Evolutionary conservation across 192 early-diverging fungal species (phyloP).

Genomic region (Backusella morwellensis): DNA sequence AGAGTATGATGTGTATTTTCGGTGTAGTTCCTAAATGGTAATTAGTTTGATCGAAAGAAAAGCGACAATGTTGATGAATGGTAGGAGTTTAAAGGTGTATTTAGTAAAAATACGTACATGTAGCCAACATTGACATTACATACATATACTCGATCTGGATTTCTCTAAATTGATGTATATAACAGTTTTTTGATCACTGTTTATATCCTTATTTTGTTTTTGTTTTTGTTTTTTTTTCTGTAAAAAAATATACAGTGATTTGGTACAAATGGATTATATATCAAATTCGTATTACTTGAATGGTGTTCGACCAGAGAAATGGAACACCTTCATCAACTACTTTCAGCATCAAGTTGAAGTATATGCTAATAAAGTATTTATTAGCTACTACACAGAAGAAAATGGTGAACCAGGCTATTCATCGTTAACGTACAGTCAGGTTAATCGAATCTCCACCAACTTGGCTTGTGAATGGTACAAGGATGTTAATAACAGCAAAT

Average conservation of each 20-base stretch:
- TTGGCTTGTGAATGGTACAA: slow-evolving; percentile 8
- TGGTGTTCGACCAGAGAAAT: neutral
- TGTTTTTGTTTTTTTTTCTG: neutral
- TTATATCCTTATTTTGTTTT: neutral
- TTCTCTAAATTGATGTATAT: too few species aligned
- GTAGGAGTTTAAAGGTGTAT: too few species aligned
- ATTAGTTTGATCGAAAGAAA: too few species aligned
- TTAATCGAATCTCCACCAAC: slow-evolving; percentile 10
- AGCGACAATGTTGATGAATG: too few species aligned
- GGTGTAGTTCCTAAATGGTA: too few species aligned
- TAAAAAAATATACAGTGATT: neutral
- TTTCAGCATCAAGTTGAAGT: neutral
- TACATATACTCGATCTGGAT: too few species aligned
- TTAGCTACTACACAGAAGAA: neutral
- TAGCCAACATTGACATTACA: too few species aligned
- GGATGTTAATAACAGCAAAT: neutral
- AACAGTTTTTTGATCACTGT: neutral
- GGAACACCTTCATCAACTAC: neutral
- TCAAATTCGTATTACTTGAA: neutral
- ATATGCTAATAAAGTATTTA: neutral
- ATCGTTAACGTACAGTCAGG: neutral
- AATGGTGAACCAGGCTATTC: neutral
- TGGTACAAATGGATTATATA: neutral
- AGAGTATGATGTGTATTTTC: too few species aligned
- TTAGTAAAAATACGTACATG: too few species aligned